phyloP scores from a whole-genome alignment of 305 asterid genomes.

The Ilex paraguariensis region DNA sequence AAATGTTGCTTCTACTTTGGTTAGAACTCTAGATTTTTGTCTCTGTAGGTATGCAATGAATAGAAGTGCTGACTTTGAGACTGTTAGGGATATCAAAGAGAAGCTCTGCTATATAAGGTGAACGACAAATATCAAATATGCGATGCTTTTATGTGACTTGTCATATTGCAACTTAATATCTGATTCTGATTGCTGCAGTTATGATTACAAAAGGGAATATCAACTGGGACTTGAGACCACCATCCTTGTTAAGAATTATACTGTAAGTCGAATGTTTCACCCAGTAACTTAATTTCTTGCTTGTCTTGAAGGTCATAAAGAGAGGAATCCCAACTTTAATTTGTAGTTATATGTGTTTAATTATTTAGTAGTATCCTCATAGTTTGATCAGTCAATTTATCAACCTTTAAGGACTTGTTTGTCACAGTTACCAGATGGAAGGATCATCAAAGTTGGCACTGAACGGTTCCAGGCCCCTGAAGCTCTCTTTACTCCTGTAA shows the following conservation, averaged over 20 bases:
- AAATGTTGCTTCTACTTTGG: slow-evolving; percentile 14
- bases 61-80: slow-evolving; percentile 87
- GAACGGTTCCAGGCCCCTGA: slow-evolving; percentile 99
- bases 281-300: background rate
- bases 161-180: slow-evolving; percentile 10
- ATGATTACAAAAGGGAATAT: slow-evolving; percentile 96
- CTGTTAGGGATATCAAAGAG: slow-evolving; percentile 92
- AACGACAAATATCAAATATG: slow-evolving; percentile 14
- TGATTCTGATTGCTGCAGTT: slow-evolving; percentile 38
- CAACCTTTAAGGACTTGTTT: no score
- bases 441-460: slow-evolving; percentile 89
- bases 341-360: background rate
- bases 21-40: slow-evolving; percentile 9
- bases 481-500: slow-evolving; percentile 94
- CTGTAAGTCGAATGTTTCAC: slow-evolving; percentile 50
- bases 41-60: slow-evolving; percentile 84
- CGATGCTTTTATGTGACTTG: slow-evolving; percentile 2
- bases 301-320: background rate
- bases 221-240: slow-evolving; percentile 97
- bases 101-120: slow-evolving; percentile 95
- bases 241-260: slow-evolving; percentile 86
- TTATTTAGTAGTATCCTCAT: no score
- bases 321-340: background rate
- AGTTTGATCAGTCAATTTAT: no score
- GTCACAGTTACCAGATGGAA: slow-evolving; percentile 92